These are phyloP conservation scores for Cordyceps fumosorosea DNA, from an alignment of 2,329 filamentous ascomycete species.

Conservation along the genomic window DNA sequence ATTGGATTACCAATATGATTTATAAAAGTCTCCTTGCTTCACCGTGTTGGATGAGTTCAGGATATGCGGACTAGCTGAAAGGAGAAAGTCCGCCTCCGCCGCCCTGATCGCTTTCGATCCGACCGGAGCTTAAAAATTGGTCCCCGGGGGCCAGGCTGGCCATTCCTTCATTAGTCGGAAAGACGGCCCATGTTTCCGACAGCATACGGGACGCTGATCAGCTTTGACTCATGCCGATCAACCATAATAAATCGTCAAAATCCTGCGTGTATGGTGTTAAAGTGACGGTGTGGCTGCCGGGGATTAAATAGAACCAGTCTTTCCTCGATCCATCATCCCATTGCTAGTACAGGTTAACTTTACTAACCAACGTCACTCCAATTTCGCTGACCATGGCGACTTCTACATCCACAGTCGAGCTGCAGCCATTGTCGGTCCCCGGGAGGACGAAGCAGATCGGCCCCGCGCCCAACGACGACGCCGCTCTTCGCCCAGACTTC, in stretches of 20 bases:
- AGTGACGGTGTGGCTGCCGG: neutral
- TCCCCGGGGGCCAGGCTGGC: neutral
- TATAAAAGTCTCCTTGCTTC: neutral
- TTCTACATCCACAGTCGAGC: constrained; percentile 1
- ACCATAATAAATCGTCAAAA: neutral
- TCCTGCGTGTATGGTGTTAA: neutral
- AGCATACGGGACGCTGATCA: neutral
- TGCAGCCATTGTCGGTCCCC: constrained; percentile 3
- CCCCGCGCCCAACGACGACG: neutral
- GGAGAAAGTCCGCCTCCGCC: neutral
- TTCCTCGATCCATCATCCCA: neutral
- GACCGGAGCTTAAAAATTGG: neutral
- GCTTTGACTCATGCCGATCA: constrained; percentile 5
- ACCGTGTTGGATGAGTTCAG: too few species aligned
- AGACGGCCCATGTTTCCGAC: constrained; percentile 2
- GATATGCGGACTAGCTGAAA: constrained; percentile 6
- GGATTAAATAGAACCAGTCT: neutral
- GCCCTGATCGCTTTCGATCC: neutral
- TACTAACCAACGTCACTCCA: neutral
- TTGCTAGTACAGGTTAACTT: too few species aligned
- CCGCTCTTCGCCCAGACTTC: neutral
- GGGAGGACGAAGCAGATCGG: neutral
- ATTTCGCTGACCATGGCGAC: neutral
- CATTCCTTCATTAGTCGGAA: neutral
- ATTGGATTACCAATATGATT: neutral